Evolutionary conservation across 2,329 filamentous ascomycete genomes (phyloP).

Genomic region (Xylariaceae sp.): DNA sequence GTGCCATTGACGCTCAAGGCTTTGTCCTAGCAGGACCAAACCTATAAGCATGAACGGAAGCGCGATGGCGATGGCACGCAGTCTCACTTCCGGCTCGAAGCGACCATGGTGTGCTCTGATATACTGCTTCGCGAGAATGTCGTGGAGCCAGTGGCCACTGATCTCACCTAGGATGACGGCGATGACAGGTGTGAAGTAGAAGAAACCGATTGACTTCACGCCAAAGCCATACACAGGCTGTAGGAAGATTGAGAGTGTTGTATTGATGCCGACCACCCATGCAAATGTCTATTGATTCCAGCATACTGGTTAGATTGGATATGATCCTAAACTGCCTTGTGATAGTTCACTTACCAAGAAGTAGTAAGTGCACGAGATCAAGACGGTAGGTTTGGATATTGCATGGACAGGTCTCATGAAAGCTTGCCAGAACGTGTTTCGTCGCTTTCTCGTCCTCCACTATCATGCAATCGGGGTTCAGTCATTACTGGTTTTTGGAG

Average conservation of each 20-base stretch:
- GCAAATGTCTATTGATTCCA: conserved; percentile 35
- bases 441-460: conserved; percentile 32
- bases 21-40: conserved; percentile 49
- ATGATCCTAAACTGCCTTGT: not conserved
- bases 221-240: conserved; percentile 48
- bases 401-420: conserved; percentile 36
- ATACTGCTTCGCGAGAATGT: conserved; percentile 43
- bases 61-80: conserved; percentile 44
- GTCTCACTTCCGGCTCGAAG: conserved; percentile 54
- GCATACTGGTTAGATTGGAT: not conserved
- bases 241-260: conserved; percentile 50
- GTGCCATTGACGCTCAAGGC: conserved; percentile 46
- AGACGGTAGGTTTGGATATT: conserved; percentile 37
- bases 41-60: conserved; percentile 47
- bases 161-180: conserved; percentile 51
- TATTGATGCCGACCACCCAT: conserved; percentile 54
- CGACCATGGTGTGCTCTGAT: conserved; percentile 44
- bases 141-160: conserved; percentile 54
- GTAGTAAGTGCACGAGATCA: conserved; percentile 35
- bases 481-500: too few relatives aligned
- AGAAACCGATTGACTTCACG: conserved; percentile 46
- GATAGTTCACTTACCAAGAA: conserved; percentile 24
- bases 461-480: too few relatives aligned
- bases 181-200: conserved; percentile 57
- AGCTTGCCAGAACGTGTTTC: conserved; percentile 39